Evolutionary conservation across 164 flowering plant genomes (phyloP).

Genomic region (Vitis rupestris): DNA sequence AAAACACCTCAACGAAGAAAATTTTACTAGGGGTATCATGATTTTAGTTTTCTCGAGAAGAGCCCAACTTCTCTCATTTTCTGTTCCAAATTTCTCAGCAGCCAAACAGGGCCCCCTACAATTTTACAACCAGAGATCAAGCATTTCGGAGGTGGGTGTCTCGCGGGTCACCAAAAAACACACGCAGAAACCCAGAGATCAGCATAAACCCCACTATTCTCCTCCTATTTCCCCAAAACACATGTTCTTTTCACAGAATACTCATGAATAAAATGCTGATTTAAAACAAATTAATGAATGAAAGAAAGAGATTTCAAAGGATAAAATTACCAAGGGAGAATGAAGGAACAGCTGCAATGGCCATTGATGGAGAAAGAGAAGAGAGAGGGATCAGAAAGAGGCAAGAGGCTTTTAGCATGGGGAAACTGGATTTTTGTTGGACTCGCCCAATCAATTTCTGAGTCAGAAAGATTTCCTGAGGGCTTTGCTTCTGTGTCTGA

Average conservation of each 20-base stretch:
- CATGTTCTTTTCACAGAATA: too few species aligned
- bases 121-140: background rate
- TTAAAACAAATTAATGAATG: background rate
- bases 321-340: constrained; percentile 30
- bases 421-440: too few species aligned
- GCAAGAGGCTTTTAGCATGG: too few species aligned
- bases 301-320: background rate
- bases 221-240: background rate
- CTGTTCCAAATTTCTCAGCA: constrained; percentile 1
- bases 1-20: background rate
- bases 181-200: background rate
- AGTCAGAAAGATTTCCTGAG: background rate
- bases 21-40: background rate
- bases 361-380: constrained; percentile 19
- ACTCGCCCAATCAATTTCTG: too few species aligned
- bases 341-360: constrained; percentile 37
- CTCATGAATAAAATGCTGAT: background rate
- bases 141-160: background rate
- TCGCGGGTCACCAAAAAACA: background rate
- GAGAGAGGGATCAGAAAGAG: constrained; percentile 3
- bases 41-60: background rate
- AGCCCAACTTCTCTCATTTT: background rate
- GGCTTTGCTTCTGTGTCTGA: background rate
- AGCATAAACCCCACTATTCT: background rate
- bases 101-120: background rate